These are phyloP conservation scores for Setaria italica DNA, from an alignment of 202 grass and related monocot genomes.

Conservation along the genomic window DNA sequence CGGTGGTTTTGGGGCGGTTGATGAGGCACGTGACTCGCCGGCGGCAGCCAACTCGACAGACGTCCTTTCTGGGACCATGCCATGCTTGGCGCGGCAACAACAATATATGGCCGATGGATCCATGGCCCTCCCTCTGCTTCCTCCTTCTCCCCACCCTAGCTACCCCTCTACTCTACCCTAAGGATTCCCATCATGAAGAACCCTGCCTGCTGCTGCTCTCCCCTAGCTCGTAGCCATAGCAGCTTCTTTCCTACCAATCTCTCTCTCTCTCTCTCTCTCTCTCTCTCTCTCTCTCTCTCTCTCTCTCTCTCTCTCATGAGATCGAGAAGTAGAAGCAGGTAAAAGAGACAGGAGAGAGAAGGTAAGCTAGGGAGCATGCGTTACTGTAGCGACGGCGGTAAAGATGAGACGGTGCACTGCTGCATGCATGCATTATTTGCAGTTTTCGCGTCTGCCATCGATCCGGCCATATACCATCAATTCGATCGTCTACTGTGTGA, in stretches of 20 bases:
- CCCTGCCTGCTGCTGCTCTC: background rate
- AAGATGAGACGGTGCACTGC: constrained; percentile 41
- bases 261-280: background rate
- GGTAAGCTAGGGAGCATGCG: background rate
- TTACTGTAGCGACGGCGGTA: constrained; percentile 57
- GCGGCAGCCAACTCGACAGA: background rate
- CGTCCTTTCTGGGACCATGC: constrained; percentile 18
- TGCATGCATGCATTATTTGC: constrained; percentile 27
- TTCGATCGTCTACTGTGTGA: background rate
- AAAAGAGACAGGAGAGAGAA: background rate
- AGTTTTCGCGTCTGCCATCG: constrained; percentile 20
- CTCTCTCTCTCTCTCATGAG: constrained; percentile 22
- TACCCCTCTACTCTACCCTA: background rate
- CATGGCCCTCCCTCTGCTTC: background rate
- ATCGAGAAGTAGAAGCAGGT: background rate
- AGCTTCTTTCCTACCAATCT: background rate
- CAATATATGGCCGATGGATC: background rate
- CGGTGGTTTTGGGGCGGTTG: background rate
- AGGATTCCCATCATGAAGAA: constrained; percentile 26
- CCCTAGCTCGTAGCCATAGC: background rate
- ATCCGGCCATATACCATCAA: constrained; percentile 1
- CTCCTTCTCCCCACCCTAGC: background rate
- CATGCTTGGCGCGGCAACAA: background rate
- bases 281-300: constrained; percentile 5
- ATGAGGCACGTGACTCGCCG: background rate